These are phyloP conservation scores for Penicillium samsonianum DNA, from an alignment of 495 filamentous ascomycete genomes.

Conservation along the genomic window DNA sequence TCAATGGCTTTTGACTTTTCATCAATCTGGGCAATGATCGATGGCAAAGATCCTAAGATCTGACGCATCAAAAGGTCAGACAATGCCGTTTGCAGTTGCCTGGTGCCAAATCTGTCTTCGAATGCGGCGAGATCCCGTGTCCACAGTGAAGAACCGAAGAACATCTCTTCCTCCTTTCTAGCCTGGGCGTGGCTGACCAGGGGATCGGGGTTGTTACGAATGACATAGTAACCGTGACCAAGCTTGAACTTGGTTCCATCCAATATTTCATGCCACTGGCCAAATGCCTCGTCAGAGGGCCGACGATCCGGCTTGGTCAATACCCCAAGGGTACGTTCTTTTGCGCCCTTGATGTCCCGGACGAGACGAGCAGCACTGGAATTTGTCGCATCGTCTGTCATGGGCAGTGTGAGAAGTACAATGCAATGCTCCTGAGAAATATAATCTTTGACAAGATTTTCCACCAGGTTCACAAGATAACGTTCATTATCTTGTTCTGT, in stretches of 20 bases:
- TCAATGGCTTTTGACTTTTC: slow-evolving; percentile 49
- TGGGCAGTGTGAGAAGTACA: slow-evolving; percentile 71
- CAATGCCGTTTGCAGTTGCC: slow-evolving; percentile 54
- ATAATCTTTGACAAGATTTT: slow-evolving; percentile 67
- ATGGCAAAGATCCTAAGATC: slow-evolving; percentile 61
- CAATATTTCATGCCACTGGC: slow-evolving; percentile 61
- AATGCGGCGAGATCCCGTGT: slow-evolving; percentile 44
- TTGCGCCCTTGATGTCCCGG: slow-evolving; percentile 53
- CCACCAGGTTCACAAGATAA: slow-evolving; percentile 66
- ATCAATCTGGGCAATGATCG: slow-evolving; percentile 59
- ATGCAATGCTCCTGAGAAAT: slow-evolving; percentile 64
- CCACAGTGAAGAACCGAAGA: slow-evolving; percentile 58
- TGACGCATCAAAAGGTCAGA: slow-evolving; percentile 55
- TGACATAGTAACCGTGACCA: slow-evolving; percentile 66
- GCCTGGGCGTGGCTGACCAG: slow-evolving; percentile 54
- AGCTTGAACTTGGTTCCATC: slow-evolving; percentile 53
- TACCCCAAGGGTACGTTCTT: slow-evolving; percentile 67
- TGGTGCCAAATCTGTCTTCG: slow-evolving; percentile 58
- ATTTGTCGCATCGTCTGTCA: slow-evolving; percentile 71
- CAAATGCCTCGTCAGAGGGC: slow-evolving; percentile 44
- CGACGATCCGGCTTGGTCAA: slow-evolving; percentile 79
- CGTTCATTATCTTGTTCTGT: slow-evolving; percentile 59
- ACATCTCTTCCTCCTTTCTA: slow-evolving; percentile 56
- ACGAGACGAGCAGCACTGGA: slow-evolving; percentile 69
- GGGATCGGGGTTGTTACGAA: slow-evolving; percentile 59